These are phyloP conservation scores for Fusarium ramigenum DNA, from an alignment of 2,329 filamentous ascomycete species.

Conservation along the genomic window DNA sequence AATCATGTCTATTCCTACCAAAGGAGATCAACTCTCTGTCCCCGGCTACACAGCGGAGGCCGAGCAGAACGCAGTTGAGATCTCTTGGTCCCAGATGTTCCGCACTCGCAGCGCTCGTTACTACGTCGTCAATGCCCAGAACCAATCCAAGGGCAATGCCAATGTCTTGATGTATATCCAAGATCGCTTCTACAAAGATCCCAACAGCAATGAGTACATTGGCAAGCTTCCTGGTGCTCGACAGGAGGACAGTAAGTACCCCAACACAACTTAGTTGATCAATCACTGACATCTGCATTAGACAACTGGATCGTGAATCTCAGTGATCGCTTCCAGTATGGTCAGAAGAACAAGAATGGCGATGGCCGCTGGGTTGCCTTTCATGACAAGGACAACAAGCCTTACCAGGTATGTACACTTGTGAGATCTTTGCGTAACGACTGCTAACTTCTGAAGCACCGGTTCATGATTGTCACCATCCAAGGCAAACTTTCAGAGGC, in stretches of 20 bases:
- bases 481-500: neutral
- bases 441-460: slow-evolving; percentile 10
- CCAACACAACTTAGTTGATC: accelerated
- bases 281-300: accelerated
- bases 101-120: slow-evolving; percentile 18
- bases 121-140: slow-evolving; percentile 23
- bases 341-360: slow-evolving; percentile 28
- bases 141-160: slow-evolving; percentile 14
- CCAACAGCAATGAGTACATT: slow-evolving; percentile 9
- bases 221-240: slow-evolving; percentile 13
- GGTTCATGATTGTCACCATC: slow-evolving; percentile 23
- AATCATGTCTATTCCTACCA: slow-evolving; percentile 22
- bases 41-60: slow-evolving; percentile 17
- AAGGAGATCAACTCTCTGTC: slow-evolving; percentile 13
- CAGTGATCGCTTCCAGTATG: slow-evolving; percentile 30
- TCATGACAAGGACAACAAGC: slow-evolving; percentile 31
- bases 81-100: slow-evolving; percentile 22
- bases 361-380: slow-evolving; percentile 25
- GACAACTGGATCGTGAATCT: slow-evolving; percentile 18
- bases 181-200: slow-evolving; percentile 23
- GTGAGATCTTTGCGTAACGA: accelerated
- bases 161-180: slow-evolving; percentile 28
- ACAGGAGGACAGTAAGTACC: slow-evolving; percentile 17
- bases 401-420: slow-evolving; percentile 17
- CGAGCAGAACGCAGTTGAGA: slow-evolving; percentile 12